phyloP scores from a whole-genome alignment of 768 basidiomycete species.

The Lactarius quietus region DNA sequence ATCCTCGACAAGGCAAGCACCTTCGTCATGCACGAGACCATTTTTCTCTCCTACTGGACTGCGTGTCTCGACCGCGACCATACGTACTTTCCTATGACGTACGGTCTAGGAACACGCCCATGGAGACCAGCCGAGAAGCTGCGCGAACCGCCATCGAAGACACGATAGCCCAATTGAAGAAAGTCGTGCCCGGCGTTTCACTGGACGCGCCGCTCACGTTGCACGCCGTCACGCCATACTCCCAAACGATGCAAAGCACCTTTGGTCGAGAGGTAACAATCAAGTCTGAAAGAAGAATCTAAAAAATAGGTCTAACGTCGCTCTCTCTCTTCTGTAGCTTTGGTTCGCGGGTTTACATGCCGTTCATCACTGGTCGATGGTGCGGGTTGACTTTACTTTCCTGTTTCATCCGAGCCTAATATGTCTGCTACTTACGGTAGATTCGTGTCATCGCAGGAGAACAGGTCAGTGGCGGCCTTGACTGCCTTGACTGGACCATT shows the following conservation, averaged over 20 bases:
- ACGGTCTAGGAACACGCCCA: conserved; percentile 73
- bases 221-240: conserved; percentile 76
- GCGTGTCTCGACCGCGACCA: conserved; percentile 43
- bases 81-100: conserved; percentile 71
- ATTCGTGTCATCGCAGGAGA: conserved; percentile 83
- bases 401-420: conserved; percentile 13
- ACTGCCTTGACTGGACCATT: neutral
- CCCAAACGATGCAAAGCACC: conserved; percentile 71
- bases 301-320: neutral
- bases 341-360: conserved; percentile 88
- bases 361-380: conserved; percentile 91
- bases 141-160: conserved; percentile 56
- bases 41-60: conserved; percentile 63
- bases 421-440: conserved; percentile 36
- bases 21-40: conserved; percentile 83
- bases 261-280: conserved; percentile 71
- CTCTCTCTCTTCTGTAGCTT: conserved; percentile 42
- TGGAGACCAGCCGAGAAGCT: conserved; percentile 64
- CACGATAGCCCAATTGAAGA: conserved; percentile 53
- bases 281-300: too few relatives aligned
- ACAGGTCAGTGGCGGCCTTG: conserved; percentile 46
- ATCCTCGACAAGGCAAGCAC: conserved; percentile 62
- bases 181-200: conserved; percentile 45
- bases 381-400: conserved; percentile 33
- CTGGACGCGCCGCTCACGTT: conserved; percentile 62